Base-by-base conservation (phyloP, 768 basidiomycete genomes). In the Lentinula guzmanii region DNA sequence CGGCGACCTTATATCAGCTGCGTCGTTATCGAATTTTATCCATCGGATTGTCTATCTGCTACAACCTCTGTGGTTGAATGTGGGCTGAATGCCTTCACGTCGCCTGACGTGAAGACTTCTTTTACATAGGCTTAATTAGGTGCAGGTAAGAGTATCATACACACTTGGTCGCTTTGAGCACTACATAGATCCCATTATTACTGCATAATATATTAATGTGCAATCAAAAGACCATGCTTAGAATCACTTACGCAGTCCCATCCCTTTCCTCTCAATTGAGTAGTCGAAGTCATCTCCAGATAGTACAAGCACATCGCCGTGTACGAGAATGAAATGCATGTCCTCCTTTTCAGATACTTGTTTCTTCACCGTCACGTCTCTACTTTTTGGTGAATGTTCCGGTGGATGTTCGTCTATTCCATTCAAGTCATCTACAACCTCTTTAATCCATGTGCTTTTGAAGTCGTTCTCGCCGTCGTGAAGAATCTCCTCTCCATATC, bases 301-400 rank as follows among this genome's bases (percentile, higher is more conserved):
- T 5, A 78, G 67, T 42, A 78, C 51, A 1, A 74, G 64, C 54
- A 71, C 67, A 66, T 79, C 77, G 0, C 78, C 76, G 60, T 79
- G 77, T 7, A 76, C 70, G 42, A 78, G 66, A 18, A 72, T 76
- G 58, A 76, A 72, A 21, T 43, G 54, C 63, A 48, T 63, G 34
- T 46, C 37, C 34, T 46, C 51, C 28, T 43, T 63, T 13, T 5
- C 33, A 8, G 45, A 15, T 3, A 8, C 33, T 35, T 33, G 8
- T 28, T n/a, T 50, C 46, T 35, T 58, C 31, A 31, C 34, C 28
- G 33, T 11, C 15, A 31, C 18, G 24, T 24, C 16, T 43, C 28
- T 28, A 10, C 52, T 7, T 6, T 37, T 51, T 9, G 53, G 28
- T 33, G 34, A 18, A 5, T 7, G 33, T 5, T 39, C 16, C 15